These are phyloP conservation scores for Ceriops tagal DNA, from an alignment of 345 rosid genomes.

Conservation along the genomic window DNA sequence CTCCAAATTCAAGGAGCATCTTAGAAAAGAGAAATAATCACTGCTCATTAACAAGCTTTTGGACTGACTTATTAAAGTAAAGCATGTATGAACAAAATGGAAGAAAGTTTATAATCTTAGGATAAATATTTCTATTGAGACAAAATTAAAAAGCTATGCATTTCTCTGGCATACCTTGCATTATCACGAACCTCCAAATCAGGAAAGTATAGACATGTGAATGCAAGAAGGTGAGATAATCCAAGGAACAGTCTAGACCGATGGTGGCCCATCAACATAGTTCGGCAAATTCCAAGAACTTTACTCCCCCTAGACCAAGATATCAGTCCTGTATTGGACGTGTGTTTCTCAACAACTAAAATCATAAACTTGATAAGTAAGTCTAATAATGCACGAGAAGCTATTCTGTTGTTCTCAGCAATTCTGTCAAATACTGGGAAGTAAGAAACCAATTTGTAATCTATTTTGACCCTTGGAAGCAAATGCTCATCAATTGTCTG, in stretches of 20 bases:
- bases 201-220: constrained; percentile 83
- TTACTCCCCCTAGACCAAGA: constrained; percentile 92
- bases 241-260: constrained; percentile 84
- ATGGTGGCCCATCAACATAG: constrained; percentile 75
- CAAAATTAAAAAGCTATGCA: not conserved
- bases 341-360: constrained; percentile 65
- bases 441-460: constrained; percentile 57
- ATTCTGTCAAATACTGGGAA: constrained; percentile 71
- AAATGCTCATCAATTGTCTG: constrained; percentile 65
- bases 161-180: constrained; percentile 57
- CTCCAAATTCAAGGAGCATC: too few species aligned
- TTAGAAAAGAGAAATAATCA: too few species aligned
- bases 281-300: constrained; percentile 85
- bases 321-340: constrained; percentile 57
- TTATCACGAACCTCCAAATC: constrained; percentile 92
- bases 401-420: constrained; percentile 68
- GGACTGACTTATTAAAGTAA: too few species aligned
- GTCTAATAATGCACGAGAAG: constrained; percentile 64
- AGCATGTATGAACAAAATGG: too few species aligned
- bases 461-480: constrained; percentile 59
- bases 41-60: too few species aligned
- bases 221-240: constrained; percentile 77
- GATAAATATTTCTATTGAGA: too few species aligned
- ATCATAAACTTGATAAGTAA: constrained; percentile 58
- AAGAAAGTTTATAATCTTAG: too few species aligned